Conservation (phyloP, 345 rosid species). For the Brassica nigra region DNA sequence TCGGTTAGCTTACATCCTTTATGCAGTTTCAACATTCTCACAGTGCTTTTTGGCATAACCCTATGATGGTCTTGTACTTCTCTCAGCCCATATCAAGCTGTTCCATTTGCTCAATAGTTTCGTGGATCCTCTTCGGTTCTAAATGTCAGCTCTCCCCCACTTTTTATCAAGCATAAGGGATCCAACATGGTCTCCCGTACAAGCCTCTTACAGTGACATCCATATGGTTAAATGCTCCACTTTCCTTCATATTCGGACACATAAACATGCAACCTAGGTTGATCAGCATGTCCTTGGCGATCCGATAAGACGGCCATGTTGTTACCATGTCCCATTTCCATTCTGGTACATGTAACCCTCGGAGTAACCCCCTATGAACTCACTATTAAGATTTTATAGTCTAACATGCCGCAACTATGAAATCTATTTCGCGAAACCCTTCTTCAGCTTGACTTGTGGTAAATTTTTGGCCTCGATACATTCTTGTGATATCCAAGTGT, state of each 20-base stretch:
- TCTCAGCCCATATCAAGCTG: not conserved
- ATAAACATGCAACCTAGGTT: too few species aligned
- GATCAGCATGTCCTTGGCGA: not conserved
- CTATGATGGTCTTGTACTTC: too few species aligned
- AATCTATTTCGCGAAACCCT: too few species aligned
- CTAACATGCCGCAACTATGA: not conserved
- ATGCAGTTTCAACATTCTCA: too few species aligned
- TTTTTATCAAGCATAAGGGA: not conserved
- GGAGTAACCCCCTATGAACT: not conserved
- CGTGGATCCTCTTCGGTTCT: not conserved
- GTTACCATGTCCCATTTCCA: not conserved
- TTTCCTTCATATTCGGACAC: too few species aligned
- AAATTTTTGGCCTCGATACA: not conserved
- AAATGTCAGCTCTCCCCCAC: not conserved
- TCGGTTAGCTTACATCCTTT: too few species aligned
- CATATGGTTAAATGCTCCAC: too few species aligned
- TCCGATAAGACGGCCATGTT: not conserved
- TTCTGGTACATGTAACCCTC: not conserved
- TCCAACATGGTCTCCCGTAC: not conserved
- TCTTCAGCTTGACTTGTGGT: too few species aligned
- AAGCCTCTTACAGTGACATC: not conserved
- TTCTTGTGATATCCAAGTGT: too few species aligned
- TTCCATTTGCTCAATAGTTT: not conserved
- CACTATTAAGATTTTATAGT: not conserved
- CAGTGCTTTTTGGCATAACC: too few species aligned